Evolutionary conservation across 225 moss, liverwort and hornwort genomes (phyloP).

Genomic region (Lunularia cruciata): DNA sequence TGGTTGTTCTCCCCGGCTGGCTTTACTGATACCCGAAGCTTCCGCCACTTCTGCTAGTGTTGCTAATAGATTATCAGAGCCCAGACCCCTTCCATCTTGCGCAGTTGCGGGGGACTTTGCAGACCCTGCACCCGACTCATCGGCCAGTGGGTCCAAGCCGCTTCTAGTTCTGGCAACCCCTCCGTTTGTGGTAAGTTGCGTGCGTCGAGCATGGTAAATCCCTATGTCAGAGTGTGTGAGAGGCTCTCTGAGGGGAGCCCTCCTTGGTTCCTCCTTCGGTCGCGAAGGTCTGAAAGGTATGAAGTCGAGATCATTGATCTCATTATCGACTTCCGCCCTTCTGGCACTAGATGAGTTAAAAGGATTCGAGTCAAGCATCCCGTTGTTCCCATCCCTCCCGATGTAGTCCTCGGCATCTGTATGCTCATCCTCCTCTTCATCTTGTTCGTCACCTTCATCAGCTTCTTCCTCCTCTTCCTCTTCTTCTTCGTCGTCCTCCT

Average conservation of each 20-base stretch:
- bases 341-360: constrained; percentile 22
- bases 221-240: constrained; percentile 33
- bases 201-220: constrained; percentile 38
- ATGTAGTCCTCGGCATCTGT: constrained; percentile 4
- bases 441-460: constrained; percentile 35
- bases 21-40: constrained; percentile 36
- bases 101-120: constrained; percentile 21
- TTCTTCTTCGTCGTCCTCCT: constrained; percentile 49
- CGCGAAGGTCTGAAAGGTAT: constrained; percentile 42
- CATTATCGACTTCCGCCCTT: constrained; percentile 27
- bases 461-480: constrained; percentile 47
- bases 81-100: constrained; percentile 26
- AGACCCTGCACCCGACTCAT: constrained; percentile 16
- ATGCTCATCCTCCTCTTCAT: constrained; percentile 19
- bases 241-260: constrained; percentile 45
- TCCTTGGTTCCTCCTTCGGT: constrained; percentile 49
- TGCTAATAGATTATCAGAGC: constrained; percentile 54
- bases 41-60: constrained; percentile 87
- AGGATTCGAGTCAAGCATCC: constrained; percentile 22
- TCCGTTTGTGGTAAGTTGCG: constrained; percentile 36
- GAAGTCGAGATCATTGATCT: constrained; percentile 34
- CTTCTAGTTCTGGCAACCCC: constrained; percentile 31
- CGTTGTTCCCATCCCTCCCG: constrained; percentile 29
- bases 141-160: constrained; percentile 19
- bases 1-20: constrained; percentile 33